Evolutionary conservation across 2,329 filamentous ascomycete genomes (phyloP), one percentile per base, ranked within the genome.

Genomic region (Talaromyces amestolkiae): DNA sequence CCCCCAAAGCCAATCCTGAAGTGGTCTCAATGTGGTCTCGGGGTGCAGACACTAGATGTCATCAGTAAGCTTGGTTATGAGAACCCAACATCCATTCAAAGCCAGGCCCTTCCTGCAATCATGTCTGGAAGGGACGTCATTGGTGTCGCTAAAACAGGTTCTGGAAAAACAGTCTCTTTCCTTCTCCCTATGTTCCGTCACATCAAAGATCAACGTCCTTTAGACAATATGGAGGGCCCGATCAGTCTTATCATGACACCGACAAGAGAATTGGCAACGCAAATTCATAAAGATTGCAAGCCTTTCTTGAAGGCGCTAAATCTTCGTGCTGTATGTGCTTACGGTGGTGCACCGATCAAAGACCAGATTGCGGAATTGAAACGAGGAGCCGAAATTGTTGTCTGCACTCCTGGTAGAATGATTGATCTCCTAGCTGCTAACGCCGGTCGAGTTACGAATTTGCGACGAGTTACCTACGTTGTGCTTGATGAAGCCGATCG

Each of bases 361-460:
- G 95, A 99, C 70, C 93, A 99, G 76, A 99, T 99, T 75, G 93
- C 93, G 1, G 93, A 97, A 75, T 82, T 99, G 69, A 98, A 98
- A 81, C 91, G 93, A 67, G 95, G 95, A 54, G 92, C 93, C 10
- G 93, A 98, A 75, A 93, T 99, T 61, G 89, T 98, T 64, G 93
- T 99, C 15, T 96, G 93, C 72, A 99, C 95, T 0, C 93, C 95
- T 17, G 95, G 95, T 24, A 91, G 95, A 65, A 90, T 98, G 84
- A 97, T 99, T 72, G 95, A 99, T 82, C 86, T 99, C 19, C 83
- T 99, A 37, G 92, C 93, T 47, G 93, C 93, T 61, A 99, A 98
- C 75, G 90, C 91, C 69, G 94, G 94, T n/a, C 88, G 93, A 68
- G 93, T 98, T 10, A 96, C 94, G 13, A 98, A 96, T 73, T 83